phyloP scores from a whole-genome alignment of 495 filamentous ascomycete genomes.

The Viridothelium virens region DNA sequence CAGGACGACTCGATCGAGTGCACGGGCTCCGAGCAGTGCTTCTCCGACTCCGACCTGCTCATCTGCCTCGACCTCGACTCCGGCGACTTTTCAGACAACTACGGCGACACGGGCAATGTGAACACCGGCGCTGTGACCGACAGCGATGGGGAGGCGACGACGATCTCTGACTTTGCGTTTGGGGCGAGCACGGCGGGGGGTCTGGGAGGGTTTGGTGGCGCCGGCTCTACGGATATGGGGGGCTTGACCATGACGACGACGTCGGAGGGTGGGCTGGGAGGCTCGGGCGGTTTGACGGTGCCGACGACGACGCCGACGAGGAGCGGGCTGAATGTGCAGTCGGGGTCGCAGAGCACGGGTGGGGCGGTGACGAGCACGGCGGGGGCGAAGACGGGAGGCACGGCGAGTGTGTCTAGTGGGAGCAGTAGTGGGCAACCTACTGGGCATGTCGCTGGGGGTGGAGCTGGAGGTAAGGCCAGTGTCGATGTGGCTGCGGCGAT shows the following conservation, averaged over 20 bases:
- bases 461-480: not conserved
- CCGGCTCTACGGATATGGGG: not conserved
- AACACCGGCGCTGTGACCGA: not conserved
- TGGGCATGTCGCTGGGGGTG: not conserved
- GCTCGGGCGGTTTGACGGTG: no score
- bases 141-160: not conserved
- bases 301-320: no score
- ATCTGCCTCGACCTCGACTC: not conserved
- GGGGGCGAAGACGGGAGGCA: not conserved
- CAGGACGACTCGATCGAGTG: not conserved
- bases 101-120: conserved; percentile 1
- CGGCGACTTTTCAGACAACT: conserved; percentile 1
- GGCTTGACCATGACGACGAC: not conserved
- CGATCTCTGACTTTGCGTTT: not conserved
- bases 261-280: no score
- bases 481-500: not conserved
- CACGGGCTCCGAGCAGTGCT: not conserved
- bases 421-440: not conserved
- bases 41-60: not conserved
- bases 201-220: not conserved
- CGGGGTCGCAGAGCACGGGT: not conserved
- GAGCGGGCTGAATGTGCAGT: not conserved
- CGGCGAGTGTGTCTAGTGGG: not conserved
- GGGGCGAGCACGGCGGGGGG: not conserved
- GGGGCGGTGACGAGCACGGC: not conserved